Base-by-base conservation (phyloP, 345 rosid genomes). In the Citrus cavaleriei region DNA sequence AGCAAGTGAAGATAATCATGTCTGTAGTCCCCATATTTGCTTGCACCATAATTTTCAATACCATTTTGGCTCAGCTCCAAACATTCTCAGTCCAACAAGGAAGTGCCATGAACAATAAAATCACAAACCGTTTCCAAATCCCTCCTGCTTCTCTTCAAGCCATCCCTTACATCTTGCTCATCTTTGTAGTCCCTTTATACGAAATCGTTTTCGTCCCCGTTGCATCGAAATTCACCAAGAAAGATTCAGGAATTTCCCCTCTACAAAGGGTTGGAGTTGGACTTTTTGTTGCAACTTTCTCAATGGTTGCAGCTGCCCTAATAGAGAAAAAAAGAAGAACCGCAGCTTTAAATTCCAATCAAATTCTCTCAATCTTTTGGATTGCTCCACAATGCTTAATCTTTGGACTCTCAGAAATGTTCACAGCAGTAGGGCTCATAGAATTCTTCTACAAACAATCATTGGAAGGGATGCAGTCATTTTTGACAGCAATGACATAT, bases 391-490 rank as follows among this genome's bases (percentile, higher is more conserved):
- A 90, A 80, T 91, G 85, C 74, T 68, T 87, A 28, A 87, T 93
- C 68, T 93, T 93, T 13, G 91, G 94, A 5, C 75, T 90, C 2
- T 88, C 95, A 8, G 88, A 91, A 75, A 91, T 90, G 93, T 90
- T 93, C 80, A 90, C 95, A 0, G 89, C 91, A 7, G 91, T 91
- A 2, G 95, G 97, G 22, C 78, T 87, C 10, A 83, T 93, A 7
- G 97, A 90, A 79, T 90, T 93, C 81, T 93, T 93, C 82, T 93
- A 93, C 84, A 88, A 84, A 74, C 94, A 93, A 78, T 86, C 93
- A 1, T 80, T 86, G 1, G 85, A 79, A 54, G 90, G 92, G 60
- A 93, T 91, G 95, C 88, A 83, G n/a, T 87, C 89, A 0, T 90
- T 93, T 69, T 78, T 88, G 12, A 93, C 92, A 0, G 93, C 95